These are phyloP conservation scores for Psilocybe tampanensis DNA, from an alignment of 768 basidiomycete genomes.

Conservation along the genomic window DNA sequence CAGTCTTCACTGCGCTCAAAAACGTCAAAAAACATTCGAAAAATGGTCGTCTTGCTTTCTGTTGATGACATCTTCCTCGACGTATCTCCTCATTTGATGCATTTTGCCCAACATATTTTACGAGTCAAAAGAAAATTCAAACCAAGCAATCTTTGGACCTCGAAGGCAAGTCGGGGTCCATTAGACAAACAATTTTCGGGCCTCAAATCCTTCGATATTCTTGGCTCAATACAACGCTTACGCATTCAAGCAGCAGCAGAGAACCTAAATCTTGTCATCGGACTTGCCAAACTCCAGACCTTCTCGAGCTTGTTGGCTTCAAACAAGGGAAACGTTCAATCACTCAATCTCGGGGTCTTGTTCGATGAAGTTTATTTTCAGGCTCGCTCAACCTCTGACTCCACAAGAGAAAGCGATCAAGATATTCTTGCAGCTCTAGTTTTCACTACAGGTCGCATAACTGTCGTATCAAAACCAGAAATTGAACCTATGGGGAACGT, in stretches of 20 bases:
- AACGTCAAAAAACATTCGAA: conserved; percentile 29
- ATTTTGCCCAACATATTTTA: conserved; percentile 57
- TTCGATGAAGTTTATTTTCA: conserved; percentile 59
- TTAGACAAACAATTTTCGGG: conserved; percentile 18
- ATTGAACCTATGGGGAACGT: conserved; percentile 34
- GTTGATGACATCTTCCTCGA: conserved; percentile 42
- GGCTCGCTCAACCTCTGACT: conserved; percentile 54
- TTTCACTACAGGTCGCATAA: conserved; percentile 48
- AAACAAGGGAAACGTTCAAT: conserved; percentile 34
- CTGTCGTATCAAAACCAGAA: conserved; percentile 50
- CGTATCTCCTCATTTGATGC: conserved; percentile 60
- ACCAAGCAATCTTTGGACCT: conserved; percentile 15
- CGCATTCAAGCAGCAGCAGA: conserved; percentile 69
- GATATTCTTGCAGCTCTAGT: conserved; percentile 65
- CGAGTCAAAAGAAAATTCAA: conserved; percentile 48
- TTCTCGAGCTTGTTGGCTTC: conserved; percentile 36
- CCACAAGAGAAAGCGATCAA: conserved; percentile 41
- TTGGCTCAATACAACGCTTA: conserved; percentile 44
- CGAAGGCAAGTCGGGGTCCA: conserved; percentile 3
- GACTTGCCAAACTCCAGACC: conserved; percentile 40
- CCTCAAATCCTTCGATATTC: conserved; percentile 34
- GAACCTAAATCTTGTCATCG: conserved; percentile 67
- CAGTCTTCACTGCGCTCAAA: conserved; percentile 47
- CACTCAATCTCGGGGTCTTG: conserved; percentile 48
- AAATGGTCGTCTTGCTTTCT: conserved; percentile 36